Base-by-base conservation (phyloP, 2,329 filamentous ascomycete genomes). In the Colletotrichum cuscutae region DNA sequence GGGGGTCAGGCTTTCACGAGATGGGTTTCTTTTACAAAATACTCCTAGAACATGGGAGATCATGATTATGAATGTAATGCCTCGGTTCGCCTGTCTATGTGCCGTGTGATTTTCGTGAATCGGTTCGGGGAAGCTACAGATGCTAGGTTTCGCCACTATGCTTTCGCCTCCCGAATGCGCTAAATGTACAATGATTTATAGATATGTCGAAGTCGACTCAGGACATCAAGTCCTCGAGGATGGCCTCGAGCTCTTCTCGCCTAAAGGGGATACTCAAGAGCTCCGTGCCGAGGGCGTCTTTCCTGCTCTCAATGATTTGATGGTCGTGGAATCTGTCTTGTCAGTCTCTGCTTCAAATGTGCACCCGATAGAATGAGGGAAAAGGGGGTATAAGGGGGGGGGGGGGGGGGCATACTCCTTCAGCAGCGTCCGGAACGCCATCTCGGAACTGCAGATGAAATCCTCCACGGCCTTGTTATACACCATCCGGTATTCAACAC, bases 391-490 rank as follows among this genome's bases (percentile, higher is more conserved):
- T 26, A 26, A 1, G 24, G 24, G 28, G 24, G 24, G 28, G 28
- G 28, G 24, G 5, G 56, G n/a, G 22, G 53, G 22, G 46, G 84
- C 90, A 75, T 83, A 97, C 89, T 99, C 97, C 84, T 98, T 98
- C 75, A 99, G 83, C 80, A 99, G 82, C 30, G 95, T 98, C 73
- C 97, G 89, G 84, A 98, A 98, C 74, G 94, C 95, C 89, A 98
- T 95, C 84, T 98, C 97, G 73, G 94, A 98, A 77, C 94, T 97
- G 81, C 96, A 98, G 62, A 99, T 97, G 81, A 99, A 98, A 79
- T 98, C 95, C 83, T 98, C 95, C 5, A 96, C 93, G 2, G 97
- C 95, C 84, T 98, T 98, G 80, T 97, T 95, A 80, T 98, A 99
- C 75, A 99, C 82, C 77, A 95, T 92, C 26, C 95, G 89, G 81